Percentiles rank a stretch among this genome's conserved stretches.
Evolutionary conservation across 768 basidiomycete species (phyloP).

Genomic region (Gyrodon lividus): DNA sequence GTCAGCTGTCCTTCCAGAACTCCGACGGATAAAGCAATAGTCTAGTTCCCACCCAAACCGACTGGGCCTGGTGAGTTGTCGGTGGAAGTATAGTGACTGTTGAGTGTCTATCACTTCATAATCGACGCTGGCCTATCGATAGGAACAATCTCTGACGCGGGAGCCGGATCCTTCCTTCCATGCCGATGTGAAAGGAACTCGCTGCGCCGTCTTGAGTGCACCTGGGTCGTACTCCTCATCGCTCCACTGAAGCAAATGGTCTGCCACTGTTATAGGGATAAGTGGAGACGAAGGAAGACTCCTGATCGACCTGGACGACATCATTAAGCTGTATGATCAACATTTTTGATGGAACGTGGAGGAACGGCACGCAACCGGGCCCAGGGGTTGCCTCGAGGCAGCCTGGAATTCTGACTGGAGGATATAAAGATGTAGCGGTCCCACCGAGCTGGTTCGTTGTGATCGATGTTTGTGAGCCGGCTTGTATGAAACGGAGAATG

Average conservation of each 20-base stretch:
- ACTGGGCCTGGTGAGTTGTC: conserved; percentile 3
- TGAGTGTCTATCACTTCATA: conserved; percentile 10
- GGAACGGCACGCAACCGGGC: background rate
- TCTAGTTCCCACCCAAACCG: conserved; percentile 5
- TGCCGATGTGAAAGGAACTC: background rate
- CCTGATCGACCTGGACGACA: conserved; percentile 1
- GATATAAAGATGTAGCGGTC: conserved; percentile 9
- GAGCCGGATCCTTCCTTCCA: conserved; percentile 6
- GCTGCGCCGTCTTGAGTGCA: background rate
- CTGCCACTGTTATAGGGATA: background rate
- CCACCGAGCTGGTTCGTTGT: conserved; percentile 16
- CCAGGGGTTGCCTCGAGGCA: conserved; percentile 24
- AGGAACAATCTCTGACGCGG: conserved; percentile 10
- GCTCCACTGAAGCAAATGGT: background rate
- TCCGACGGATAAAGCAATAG: conserved; percentile 9
- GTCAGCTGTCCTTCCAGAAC: conserved; percentile 6
- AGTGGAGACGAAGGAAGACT: background rate
- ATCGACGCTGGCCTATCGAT: conserved; percentile 20
- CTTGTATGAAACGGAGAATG: background rate
- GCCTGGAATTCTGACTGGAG: background rate
- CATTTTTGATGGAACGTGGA: conserved; percentile 12
- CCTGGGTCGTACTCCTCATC: background rate
- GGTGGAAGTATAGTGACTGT: conserved; percentile 5
- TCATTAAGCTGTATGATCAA: conserved; percentile 12
- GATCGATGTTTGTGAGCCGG: background rate